These are phyloP conservation scores for Rhizoclosmatium sp. DNA, from an alignment of 192 early-diverging fungal genomes.

Conservation along the genomic window DNA sequence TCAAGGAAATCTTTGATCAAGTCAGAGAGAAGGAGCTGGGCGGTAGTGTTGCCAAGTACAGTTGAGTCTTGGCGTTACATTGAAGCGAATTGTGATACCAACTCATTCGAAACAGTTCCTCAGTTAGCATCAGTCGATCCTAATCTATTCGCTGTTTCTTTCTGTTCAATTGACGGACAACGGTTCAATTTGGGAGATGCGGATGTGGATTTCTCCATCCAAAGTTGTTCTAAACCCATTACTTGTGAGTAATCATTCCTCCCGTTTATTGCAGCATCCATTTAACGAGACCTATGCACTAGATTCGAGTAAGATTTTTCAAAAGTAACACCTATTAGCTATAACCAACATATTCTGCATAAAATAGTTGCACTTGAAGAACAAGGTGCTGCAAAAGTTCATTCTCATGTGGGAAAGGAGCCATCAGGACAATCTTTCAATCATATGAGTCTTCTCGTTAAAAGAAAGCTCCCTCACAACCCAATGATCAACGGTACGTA, in stretches of 20 bases:
- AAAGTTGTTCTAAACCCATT: slow-evolving; percentile 37
- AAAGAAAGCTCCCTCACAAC: slow-evolving; percentile 39
- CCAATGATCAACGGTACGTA: slow-evolving; percentile 38
- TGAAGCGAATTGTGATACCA: background rate
- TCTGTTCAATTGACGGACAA: slow-evolving; percentile 42
- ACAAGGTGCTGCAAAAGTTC: slow-evolving; percentile 27
- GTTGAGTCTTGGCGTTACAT: background rate
- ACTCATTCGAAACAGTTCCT: slow-evolving; percentile 25
- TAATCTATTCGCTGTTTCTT: slow-evolving; percentile 37
- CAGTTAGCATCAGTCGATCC: slow-evolving; percentile 30
- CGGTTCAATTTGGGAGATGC: slow-evolving; percentile 41
- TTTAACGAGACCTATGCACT: background rate
- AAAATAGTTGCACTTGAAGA: slow-evolving; percentile 24
- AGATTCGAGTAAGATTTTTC: background rate
- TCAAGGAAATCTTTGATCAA: slow-evolving; percentile 16
- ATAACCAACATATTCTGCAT: background rate
- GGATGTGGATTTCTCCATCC: slow-evolving; percentile 34
- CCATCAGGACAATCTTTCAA: slow-evolving; percentile 38
- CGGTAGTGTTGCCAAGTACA: slow-evolving; percentile 20
- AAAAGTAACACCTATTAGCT: too few relatives aligned
- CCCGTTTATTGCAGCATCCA: background rate
- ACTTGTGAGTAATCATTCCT: slow-evolving; percentile 14
- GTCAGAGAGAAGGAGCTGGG: background rate
- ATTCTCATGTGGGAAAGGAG: slow-evolving; percentile 36
- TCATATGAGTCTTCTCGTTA: slow-evolving; percentile 24